A percentile compares a stretch with the other conserved stretches of the same genome.
Evolutionary conservation across 208 protist genomes (phyloP).

Genomic region (Leptomonas pyrrhocoris): DNA sequence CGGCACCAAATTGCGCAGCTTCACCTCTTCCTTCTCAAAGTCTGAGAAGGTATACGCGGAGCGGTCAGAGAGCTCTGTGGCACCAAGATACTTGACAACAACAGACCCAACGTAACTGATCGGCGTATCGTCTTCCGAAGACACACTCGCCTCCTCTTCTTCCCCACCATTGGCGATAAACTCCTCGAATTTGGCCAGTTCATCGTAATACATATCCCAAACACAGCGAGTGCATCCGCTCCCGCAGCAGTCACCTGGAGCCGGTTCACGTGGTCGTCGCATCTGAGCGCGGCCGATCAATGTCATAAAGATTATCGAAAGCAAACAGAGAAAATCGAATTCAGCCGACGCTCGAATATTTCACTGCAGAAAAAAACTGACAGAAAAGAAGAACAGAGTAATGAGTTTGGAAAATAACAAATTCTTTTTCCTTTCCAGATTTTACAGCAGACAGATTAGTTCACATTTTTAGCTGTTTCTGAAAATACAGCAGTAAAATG

Average conservation of each 20-base stretch:
- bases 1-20: conserved; percentile 13
- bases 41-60: background rate
- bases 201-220: conserved; percentile 90
- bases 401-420: too few species aligned
- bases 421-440: too few species aligned
- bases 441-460: too few species aligned
- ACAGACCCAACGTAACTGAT: conserved; percentile 74
- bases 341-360: too few species aligned
- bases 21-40: conserved; percentile 24
- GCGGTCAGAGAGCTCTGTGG: background rate
- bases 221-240: conserved; percentile 88
- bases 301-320: too few species aligned
- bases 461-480: too few species aligned
- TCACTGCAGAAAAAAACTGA: too few species aligned
- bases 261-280: conserved; percentile 68
- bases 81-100: conserved; percentile 60
- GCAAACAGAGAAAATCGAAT: too few species aligned
- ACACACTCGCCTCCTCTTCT: conserved; percentile 22
- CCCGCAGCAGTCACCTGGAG: conserved; percentile 82
- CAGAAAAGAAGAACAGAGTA: too few species aligned
- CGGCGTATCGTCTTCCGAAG: conserved; percentile 27
- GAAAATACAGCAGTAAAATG: too few species aligned
- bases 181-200: conserved; percentile 61
- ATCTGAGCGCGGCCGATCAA: background rate
- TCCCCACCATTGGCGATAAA: conserved; percentile 27